Base-by-base conservation (phyloP, 1,284 basidiomycete genomes). In the Boletus albobrunnescens region DNA sequence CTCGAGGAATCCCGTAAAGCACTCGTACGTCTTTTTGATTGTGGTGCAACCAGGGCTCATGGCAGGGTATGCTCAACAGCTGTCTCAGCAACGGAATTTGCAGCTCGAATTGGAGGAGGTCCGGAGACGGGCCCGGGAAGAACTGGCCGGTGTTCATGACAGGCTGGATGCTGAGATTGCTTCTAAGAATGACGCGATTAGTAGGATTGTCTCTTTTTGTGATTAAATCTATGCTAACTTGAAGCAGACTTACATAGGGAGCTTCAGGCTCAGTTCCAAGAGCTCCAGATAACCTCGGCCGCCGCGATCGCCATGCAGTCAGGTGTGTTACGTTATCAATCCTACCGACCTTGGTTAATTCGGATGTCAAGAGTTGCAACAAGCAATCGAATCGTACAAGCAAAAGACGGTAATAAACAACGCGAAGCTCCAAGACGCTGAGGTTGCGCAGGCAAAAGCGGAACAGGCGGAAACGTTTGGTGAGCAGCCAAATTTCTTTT, bases 1-100 rank as follows among this genome's bases (percentile, higher is more conserved):
- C 63, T 86, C 11, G 85, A 87, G 55, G 84, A 85, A 54, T 84
- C 83, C n/a, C 74, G 81, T 33, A 84, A 82, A 57, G 82, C 84
- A 42, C 60, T 88, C 57, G 85, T 85, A 62, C 47, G 77, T 47
- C 14, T 36, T 33, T 31, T 16, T 17, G 7, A 31, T 16, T 4
- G 32, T 50, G 22, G 3, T 23, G 12, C 4, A 33, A 37, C 14
- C 19, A 28, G 7, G 35, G 47, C 33, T 47, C 20, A 41, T 36
- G 28, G 41, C 41, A 49, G 31, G 44, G 38, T 24, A 28, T 28
- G 33, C 12, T 17, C 39, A 46, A 33, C 55, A 87, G 83, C 63
- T 84, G 31, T 75, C 81, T 14, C 84, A 86, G 59, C 83, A 87
- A 60, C 75, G 80, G n/a, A 75, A 77, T 7, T 67, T 77, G 23